A percentile compares a stretch with the other conserved stretches of the same genome.
Conservation (phyloP, 768 basidiomycete genomes). For the Pisolithus orientalis region DNA sequence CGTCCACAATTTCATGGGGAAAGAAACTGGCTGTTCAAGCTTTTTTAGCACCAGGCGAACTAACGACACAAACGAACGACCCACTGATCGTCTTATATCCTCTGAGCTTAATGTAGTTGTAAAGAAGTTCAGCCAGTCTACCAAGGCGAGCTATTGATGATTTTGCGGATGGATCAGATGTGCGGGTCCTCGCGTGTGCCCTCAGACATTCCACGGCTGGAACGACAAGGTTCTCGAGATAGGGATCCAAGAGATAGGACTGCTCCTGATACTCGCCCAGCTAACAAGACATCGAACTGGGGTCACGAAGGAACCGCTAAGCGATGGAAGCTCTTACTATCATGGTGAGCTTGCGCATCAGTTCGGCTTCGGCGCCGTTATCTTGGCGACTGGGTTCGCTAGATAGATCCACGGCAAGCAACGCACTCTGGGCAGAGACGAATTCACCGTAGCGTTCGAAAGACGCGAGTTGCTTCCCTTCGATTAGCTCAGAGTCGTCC, state of each 20-base stretch:
- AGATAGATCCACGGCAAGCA: conserved; percentile 45
- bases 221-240: conserved; percentile 68
- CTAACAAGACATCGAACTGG: conserved; percentile 33
- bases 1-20: conserved; percentile 83
- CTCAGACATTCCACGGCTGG: conserved; percentile 69
- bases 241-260: conserved; percentile 87
- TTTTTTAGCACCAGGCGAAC: conserved; percentile 12
- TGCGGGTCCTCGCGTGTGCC: conserved; percentile 40
- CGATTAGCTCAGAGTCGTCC: conserved; percentile 34
- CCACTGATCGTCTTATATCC: conserved; percentile 89
- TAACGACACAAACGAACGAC: conserved; percentile 22
- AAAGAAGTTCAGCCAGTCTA: conserved; percentile 58
- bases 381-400: conserved; percentile 38
- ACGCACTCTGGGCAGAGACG: conserved; percentile 38
- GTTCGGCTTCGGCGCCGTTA: conserved; percentile 34
- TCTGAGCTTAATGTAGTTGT: conserved; percentile 79
- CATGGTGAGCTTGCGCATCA: conserved; percentile 37
- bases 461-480: conserved; percentile 42
- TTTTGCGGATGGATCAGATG: conserved; percentile 18
- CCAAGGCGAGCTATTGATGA: conserved; percentile 37
- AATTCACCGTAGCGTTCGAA: conserved; percentile 65
- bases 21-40: conserved; percentile 74
- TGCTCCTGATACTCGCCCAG: conserved; percentile 90
- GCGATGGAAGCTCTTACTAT: conserved; percentile 41
- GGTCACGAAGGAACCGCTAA: background rate